Conservation (phyloP, 768 basidiomycete species). For the Rickenella mellea region DNA sequence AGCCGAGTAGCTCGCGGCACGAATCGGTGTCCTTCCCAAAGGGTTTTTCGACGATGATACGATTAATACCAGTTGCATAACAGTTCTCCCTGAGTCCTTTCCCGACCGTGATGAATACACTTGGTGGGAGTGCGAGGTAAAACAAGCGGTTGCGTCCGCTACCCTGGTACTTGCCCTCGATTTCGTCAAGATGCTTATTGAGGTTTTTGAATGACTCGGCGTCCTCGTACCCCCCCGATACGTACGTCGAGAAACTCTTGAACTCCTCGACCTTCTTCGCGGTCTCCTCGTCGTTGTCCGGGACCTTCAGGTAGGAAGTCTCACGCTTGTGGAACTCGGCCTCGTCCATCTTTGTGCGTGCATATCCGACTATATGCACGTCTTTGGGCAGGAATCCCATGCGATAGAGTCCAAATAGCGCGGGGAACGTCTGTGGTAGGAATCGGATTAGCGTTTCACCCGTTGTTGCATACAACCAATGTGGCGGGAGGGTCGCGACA, state of each 20-base stretch:
- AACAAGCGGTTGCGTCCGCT: constrained; percentile 77
- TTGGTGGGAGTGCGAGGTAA: constrained; percentile 96
- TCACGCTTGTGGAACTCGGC: constrained; percentile 79
- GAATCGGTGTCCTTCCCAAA: constrained; percentile 93
- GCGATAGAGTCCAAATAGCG: constrained; percentile 82
- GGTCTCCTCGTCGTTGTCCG: constrained; percentile 49
- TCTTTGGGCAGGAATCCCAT: constrained; percentile 73
- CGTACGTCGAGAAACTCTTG: constrained; percentile 70
- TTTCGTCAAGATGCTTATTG: constrained; percentile 62
- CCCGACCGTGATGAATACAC: constrained; percentile 87
- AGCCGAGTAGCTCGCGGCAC: constrained; percentile 64
- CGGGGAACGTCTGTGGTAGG: constrained; percentile 75
- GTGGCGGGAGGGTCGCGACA: not conserved
- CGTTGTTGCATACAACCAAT: not conserved
- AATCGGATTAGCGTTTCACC: not conserved
- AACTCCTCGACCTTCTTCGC: constrained; percentile 69
- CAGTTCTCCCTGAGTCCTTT: constrained; percentile 74
- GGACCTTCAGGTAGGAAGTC: constrained; percentile 78
- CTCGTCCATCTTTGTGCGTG: constrained; percentile 87
- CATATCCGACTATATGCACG: constrained; percentile 91
- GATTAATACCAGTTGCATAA: constrained; percentile 71
- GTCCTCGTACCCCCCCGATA: constrained; percentile 86
- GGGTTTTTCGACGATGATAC: constrained; percentile 97
- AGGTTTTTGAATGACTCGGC: constrained; percentile 68
- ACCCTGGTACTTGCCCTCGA: constrained; percentile 62